Conservation (phyloP, 73 alveolate species). For the Paramecium caudatum region DNA sequence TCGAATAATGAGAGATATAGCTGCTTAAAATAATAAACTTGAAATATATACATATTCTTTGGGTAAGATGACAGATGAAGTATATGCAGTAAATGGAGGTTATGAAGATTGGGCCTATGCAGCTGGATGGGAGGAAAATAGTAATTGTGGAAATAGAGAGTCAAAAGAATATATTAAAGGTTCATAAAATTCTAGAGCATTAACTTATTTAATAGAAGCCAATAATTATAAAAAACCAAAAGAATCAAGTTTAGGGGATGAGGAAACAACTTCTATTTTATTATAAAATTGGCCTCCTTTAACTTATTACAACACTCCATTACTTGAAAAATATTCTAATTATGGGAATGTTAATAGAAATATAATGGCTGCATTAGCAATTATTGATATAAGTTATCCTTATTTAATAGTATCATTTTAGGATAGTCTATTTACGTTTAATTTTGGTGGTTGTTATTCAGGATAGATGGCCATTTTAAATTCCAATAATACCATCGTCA, state of each 20-base stretch:
- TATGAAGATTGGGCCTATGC: conserved; percentile 89
- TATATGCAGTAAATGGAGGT: conserved; percentile 83
- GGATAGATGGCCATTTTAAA: conserved; percentile 25
- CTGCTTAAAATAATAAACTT: conserved; percentile 66
- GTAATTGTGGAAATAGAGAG: conserved; percentile 43
- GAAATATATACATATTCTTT: conserved; percentile 65
- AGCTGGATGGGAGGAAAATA: conserved; percentile 78
- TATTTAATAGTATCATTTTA: conserved; percentile 70
- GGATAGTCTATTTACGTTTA: conserved; percentile 34
- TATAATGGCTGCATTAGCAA: conserved; percentile 79
- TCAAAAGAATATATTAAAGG: not conserved
- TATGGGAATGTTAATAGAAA: conserved; percentile 82
- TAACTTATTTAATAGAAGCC: conserved; percentile 83
- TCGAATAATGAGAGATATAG: conserved; percentile 72
- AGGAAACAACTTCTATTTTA: conserved; percentile 37
- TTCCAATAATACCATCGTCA: not conserved
- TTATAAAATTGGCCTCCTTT: conserved; percentile 72
- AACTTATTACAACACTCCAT: not conserved
- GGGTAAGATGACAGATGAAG: conserved; percentile 84
- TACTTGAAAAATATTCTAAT: not conserved
- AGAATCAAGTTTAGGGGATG: conserved; percentile 68
- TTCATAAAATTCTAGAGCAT: conserved; percentile 79
- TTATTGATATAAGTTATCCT: conserved; percentile 79
- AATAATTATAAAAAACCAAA: conserved; percentile 77
- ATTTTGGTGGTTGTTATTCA: conserved; percentile 41